These are phyloP conservation scores for Viola odorata DNA, from an alignment of 345 rosid genomes.

Conservation along the genomic window DNA sequence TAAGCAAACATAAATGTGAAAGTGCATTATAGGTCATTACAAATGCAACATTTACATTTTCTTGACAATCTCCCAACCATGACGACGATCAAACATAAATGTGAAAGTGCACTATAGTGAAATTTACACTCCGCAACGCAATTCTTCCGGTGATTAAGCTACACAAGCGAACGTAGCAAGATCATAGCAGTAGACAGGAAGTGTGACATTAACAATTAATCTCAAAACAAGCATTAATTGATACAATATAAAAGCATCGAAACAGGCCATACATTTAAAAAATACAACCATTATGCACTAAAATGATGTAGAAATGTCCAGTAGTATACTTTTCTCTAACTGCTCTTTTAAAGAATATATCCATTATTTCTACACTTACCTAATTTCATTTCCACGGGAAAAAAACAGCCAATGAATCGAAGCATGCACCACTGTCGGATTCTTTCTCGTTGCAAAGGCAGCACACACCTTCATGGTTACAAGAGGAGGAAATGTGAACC, in stretches of 20 bases:
- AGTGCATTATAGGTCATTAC: too few species aligned
- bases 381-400: slow-evolving; percentile 13
- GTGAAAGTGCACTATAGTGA: too few species aligned
- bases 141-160: too few species aligned
- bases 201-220: too few species aligned
- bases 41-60: too few species aligned
- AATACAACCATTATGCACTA: slow-evolving; percentile 14
- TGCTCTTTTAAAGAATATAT: slow-evolving; percentile 2
- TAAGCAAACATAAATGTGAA: too few species aligned
- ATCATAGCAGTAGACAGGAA: too few species aligned
- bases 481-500: not conserved
- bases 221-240: not conserved
- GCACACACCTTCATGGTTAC: not conserved
- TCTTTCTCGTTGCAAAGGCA: too few species aligned
- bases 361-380: slow-evolving; percentile 20
- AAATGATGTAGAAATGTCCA: not conserved
- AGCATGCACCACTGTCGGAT: not conserved
- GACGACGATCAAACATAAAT: too few species aligned
- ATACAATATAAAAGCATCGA: slow-evolving; percentile 3
- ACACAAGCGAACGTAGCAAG: too few species aligned
- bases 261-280: slow-evolving; percentile 15
- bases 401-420: slow-evolving; percentile 2
- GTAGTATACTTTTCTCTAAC: not conserved
- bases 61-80: too few species aligned
- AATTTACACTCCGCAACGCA: too few species aligned